Conservation (phyloP, 345 rosid species). For the Rhodamnia argentea region DNA sequence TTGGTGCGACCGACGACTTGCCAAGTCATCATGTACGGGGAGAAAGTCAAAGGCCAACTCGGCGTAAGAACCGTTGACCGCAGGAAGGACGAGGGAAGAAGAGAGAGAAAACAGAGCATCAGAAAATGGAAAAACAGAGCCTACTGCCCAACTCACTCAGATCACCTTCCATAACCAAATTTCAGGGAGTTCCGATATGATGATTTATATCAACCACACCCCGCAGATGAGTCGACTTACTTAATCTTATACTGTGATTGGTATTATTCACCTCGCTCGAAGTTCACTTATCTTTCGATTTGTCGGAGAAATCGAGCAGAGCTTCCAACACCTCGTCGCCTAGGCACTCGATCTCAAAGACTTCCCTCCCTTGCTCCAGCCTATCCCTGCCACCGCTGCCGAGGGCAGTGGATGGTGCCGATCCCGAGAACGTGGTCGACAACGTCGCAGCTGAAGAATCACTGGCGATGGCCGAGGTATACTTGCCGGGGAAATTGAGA, state of each 20-base stretch:
- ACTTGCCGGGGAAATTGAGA: slow-evolving; percentile 69
- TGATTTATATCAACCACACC: background rate
- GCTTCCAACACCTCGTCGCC: slow-evolving; percentile 48
- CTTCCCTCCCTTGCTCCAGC: slow-evolving; percentile 9
- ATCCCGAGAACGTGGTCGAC: background rate
- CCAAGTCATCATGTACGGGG: background rate
- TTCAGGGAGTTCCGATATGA: background rate
- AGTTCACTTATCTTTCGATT: background rate
- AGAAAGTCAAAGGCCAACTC: background rate
- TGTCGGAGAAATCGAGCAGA: slow-evolving; percentile 31
- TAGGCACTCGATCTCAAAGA: slow-evolving; percentile 45
- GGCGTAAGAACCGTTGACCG: background rate
- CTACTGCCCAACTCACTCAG: background rate
- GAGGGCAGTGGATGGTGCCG: background rate
- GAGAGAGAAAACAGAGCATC: background rate
- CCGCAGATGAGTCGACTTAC: background rate
- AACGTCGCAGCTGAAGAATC: slow-evolving; percentile 13
- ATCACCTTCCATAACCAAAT: background rate
- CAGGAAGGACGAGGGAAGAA: background rate
- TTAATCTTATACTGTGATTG: no score
- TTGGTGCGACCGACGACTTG: background rate
- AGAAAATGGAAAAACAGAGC: background rate
- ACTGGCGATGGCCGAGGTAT: slow-evolving; percentile 13
- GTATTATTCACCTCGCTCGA: background rate
- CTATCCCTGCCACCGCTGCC: background rate